Percentiles rank a stretch among this genome's conserved stretches.
These are phyloP conservation scores for Tetraselmis striata DNA, from an alignment of 139 green algal species.

Conservation along the genomic window DNA sequence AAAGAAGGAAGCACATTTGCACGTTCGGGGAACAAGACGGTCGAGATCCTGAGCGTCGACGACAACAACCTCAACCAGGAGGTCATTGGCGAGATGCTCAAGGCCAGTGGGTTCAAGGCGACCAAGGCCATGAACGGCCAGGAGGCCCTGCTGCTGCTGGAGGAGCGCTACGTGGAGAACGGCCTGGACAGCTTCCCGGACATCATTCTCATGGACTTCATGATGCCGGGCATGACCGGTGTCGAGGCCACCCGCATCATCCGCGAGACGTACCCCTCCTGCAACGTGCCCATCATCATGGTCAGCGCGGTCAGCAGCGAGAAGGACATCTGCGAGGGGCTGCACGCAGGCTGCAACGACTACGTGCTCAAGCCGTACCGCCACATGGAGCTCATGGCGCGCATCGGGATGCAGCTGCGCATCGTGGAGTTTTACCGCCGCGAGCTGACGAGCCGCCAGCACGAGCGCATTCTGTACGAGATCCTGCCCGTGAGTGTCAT, in stretches of 20 bases:
- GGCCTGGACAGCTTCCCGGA: conserved; percentile 21
- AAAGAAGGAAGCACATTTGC: no score
- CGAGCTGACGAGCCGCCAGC: not conserved
- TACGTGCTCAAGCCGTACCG: conserved; percentile 37
- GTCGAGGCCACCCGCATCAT: conserved; percentile 30
- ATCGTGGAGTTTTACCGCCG: not conserved
- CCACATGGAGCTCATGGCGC: conserved; percentile 33
- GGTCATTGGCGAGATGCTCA: conserved; percentile 57
- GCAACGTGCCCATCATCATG: conserved; percentile 42
- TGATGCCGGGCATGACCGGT: conserved; percentile 26
- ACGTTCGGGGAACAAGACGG: not conserved
- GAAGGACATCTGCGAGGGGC: conserved; percentile 29
- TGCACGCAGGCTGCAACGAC: conserved; percentile 32
- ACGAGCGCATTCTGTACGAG: conserved; percentile 23
- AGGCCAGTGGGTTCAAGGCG: conserved; percentile 39
- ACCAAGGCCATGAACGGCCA: conserved; percentile 27
- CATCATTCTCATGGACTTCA: conserved; percentile 38
- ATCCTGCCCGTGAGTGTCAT: conserved; percentile 42
- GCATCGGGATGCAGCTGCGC: conserved; percentile 34
- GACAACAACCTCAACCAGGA: conserved; percentile 61
- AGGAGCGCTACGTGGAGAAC: not conserved
- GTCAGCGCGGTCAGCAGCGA: conserved; percentile 24
- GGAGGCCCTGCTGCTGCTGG: conserved; percentile 26
- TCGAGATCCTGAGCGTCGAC: conserved; percentile 47
- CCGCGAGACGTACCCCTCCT: conserved; percentile 14